Evolutionary conservation across 176 grass and related monocot species (phyloP).

Genomic region (Juncus effusus): DNA sequence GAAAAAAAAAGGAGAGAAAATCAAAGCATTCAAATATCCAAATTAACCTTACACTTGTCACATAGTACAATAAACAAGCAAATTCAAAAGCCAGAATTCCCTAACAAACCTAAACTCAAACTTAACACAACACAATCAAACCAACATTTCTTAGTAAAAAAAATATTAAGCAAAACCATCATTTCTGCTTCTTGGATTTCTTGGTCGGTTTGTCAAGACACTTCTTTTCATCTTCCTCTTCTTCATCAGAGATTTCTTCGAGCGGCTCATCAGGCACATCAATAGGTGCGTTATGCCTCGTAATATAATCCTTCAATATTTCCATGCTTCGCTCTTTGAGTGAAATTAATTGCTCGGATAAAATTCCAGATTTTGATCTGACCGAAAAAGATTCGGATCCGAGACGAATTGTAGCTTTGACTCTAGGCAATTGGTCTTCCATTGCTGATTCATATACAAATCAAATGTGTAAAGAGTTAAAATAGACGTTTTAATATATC

Average conservation of each 20-base stretch:
- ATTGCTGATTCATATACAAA: constrained; percentile 13
- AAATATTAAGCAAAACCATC: background rate
- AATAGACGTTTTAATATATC: no score
- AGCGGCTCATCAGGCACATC: constrained; percentile 74
- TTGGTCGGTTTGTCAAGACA: constrained; percentile 49
- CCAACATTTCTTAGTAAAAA: background rate
- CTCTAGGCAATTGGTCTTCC: constrained; percentile 40
- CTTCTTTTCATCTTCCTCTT: constrained; percentile 33
- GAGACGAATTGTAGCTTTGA: constrained; percentile 54
- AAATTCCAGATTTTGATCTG: constrained; percentile 41
- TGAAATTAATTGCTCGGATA: constrained; percentile 56
- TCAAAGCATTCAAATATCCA: constrained; percentile 1
- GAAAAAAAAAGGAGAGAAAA: no score
- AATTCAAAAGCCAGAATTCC: background rate
- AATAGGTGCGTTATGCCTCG: constrained; percentile 52
- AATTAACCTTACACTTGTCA: background rate
- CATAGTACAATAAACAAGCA: background rate
- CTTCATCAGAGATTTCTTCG: constrained; percentile 35
- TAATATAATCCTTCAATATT: constrained; percentile 79
- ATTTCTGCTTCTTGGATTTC: constrained; percentile 74
- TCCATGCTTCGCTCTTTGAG: constrained; percentile 85
- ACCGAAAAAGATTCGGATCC: constrained; percentile 44
- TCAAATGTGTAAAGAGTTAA: background rate
- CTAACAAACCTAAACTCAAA: background rate
- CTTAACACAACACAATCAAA: background rate